Base-by-base conservation (phyloP, 768 basidiomycete species). In the Tricholoma hemisulphureum region DNA sequence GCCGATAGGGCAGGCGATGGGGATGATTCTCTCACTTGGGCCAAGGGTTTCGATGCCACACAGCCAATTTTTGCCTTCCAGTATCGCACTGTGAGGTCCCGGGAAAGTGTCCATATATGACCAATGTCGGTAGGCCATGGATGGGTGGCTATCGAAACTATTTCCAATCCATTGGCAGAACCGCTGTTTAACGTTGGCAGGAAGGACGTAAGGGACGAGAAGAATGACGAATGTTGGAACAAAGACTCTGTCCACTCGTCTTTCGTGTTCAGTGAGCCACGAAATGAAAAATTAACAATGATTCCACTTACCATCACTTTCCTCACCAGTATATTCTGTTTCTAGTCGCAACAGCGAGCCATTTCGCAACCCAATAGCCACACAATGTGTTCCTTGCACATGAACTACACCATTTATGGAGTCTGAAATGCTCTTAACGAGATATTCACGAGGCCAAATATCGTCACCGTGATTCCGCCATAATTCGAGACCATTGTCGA, bases 51-150 rank as follows among this genome's bases (percentile, higher is more conserved):
- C 29, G 83, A 82, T 28, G 85, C 81, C n/a, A 88, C 80, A 67
- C 91, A 88, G 43, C 87, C 87, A 55, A 84, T 77, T 69, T 87
- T 83, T 26, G 86, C 80, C 61, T 89, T 88, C 95, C 95, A 98
- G 41, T 91, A 77, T 35, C 93, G 83, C 39, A 98, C 77, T 31
- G 86, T 88, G 55, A 89, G 82, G 75, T 97, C 93, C 55, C 93
- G 81, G 8, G 95, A 94, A 39, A 98, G 80, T 1, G 93, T 88
- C 84, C 92, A 96, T 20, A 88, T 75, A 63, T 90, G 80, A 32
- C 79, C 82, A 56, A 89, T 78, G 67, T 90, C 89, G 13, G 87
- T 88, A 16, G 89, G 89, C 73, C 86, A 88, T 39, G 88, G 83
- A 69, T 87, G 81, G 43, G 85, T 85, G 6, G 90, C 83, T 37